phyloP scores from a whole-genome alignment of 192 early-diverging fungal species.

The Backusella luteola region DNA sequence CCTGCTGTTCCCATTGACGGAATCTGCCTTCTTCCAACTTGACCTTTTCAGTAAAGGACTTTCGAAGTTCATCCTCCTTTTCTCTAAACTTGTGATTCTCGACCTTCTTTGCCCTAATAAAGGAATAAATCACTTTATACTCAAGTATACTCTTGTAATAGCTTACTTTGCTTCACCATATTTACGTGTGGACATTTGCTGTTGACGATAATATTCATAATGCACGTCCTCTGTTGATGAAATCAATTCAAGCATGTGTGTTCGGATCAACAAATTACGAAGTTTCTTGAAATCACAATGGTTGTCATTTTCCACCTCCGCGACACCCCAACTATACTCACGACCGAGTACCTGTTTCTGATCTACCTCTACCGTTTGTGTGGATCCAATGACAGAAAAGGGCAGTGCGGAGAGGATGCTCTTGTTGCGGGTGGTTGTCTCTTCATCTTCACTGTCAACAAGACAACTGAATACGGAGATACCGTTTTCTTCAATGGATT shows the following conservation, averaged over 20 bases:
- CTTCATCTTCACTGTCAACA: conserved; percentile 77
- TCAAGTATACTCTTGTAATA: too few species aligned
- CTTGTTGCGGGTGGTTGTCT: conserved; percentile 73
- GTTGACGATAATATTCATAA: conserved; percentile 90
- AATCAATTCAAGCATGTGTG: conserved; percentile 97
- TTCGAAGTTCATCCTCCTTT: conserved; percentile 95
- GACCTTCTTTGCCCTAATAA: conserved; percentile 63
- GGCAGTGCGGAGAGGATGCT: conserved; percentile 89
- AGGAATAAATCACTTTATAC: background rate
- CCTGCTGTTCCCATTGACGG: conserved; percentile 96
- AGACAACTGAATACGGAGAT: conserved; percentile 81
- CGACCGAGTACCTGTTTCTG: conserved; percentile 88
- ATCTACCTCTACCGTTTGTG: conserved; percentile 81
- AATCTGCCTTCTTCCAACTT: conserved; percentile 95
- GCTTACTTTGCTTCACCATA: conserved; percentile 75
- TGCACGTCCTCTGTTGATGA: conserved; percentile 91
- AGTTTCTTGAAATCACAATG: conserved; percentile 97
- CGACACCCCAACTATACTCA: conserved; percentile 88
- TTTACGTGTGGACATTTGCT: conserved; percentile 88
- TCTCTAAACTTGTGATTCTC: conserved; percentile 96
- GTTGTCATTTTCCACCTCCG: conserved; percentile 94
- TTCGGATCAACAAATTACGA: conserved; percentile 85
- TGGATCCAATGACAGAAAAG: conserved; percentile 93
- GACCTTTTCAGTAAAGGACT: conserved; percentile 98
- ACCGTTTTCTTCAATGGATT: conserved; percentile 79